phyloP scores from a whole-genome alignment of 192 early-diverging fungal species.

The Cladochytrium replicatum region DNA sequence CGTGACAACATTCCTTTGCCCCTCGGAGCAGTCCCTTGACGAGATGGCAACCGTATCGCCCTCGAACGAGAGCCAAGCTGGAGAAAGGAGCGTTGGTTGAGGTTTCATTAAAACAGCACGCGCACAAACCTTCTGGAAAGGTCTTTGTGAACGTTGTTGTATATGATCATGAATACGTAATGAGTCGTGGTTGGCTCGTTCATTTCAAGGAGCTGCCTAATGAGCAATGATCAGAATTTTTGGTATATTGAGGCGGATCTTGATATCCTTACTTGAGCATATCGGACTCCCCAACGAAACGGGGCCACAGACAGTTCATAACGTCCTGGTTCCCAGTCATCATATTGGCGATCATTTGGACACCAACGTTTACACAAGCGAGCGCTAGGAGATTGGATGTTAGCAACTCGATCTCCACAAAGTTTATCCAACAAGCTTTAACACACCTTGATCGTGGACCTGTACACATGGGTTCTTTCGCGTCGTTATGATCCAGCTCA shows the following conservation, averaged over 20 bases:
- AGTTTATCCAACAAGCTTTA: background rate
- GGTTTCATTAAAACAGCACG: no score
- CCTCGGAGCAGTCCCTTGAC: slow-evolving; percentile 8
- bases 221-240: slow-evolving; percentile 7
- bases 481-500: slow-evolving; percentile 27
- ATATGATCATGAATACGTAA: slow-evolving; percentile 29
- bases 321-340: slow-evolving; percentile 37
- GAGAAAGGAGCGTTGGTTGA: no score
- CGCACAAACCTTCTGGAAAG: slow-evolving; percentile 14
- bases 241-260: background rate
- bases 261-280: slow-evolving; percentile 22
- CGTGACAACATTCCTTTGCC: background rate
- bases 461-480: slow-evolving; percentile 16
- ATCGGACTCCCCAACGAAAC: slow-evolving; percentile 28
- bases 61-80: slow-evolving; percentile 9
- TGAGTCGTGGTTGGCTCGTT: slow-evolving; percentile 15
- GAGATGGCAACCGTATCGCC: slow-evolving; percentile 5
- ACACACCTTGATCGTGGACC: slow-evolving; percentile 19
- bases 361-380: slow-evolving; percentile 31
- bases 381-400: background rate
- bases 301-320: slow-evolving; percentile 33
- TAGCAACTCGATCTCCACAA: no score
- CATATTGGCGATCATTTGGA: slow-evolving; percentile 37
- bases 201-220: slow-evolving; percentile 23
- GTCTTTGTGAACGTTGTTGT: slow-evolving; percentile 32